These are phyloP conservation scores for Pythium aphanidermatum DNA, from an alignment of 352 stramenopile species.

Conservation along the genomic window DNA sequence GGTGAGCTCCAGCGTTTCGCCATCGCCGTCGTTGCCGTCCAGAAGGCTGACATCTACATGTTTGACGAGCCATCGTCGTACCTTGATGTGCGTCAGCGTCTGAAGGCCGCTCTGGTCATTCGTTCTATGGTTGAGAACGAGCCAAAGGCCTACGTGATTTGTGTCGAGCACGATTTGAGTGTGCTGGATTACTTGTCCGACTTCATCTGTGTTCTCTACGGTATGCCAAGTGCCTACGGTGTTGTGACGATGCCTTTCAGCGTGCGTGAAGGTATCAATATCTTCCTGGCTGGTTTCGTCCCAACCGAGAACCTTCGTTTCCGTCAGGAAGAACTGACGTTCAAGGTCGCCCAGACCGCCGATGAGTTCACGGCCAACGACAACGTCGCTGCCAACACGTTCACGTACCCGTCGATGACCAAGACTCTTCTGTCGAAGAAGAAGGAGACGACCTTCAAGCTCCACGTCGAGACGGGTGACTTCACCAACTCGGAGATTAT, in stretches of 20 bases:
- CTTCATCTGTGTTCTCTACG: slow-evolving; percentile 99
- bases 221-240: slow-evolving; percentile 96
- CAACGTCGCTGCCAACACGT: slow-evolving; percentile 85
- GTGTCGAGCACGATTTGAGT: slow-evolving; percentile 99
- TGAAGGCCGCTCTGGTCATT: slow-evolving; percentile 98
- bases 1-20: slow-evolving; percentile 99
- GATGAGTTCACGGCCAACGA: slow-evolving; percentile 86
- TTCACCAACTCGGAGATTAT: slow-evolving; percentile 99
- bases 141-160: slow-evolving; percentile 93
- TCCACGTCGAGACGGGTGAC: slow-evolving; percentile 96
- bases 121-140: slow-evolving; percentile 93
- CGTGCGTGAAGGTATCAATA: slow-evolving; percentile 99
- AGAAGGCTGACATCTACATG: slow-evolving; percentile 99
- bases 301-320: slow-evolving; percentile 99
- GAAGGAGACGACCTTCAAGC: slow-evolving; percentile 93
- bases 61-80: slow-evolving; percentile 99
- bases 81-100: slow-evolving; percentile 98
- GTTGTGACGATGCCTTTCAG: slow-evolving; percentile 99
- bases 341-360: slow-evolving; percentile 96
- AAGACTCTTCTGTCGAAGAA: slow-evolving; percentile 96
- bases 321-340: slow-evolving; percentile 97
- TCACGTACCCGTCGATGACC: slow-evolving; percentile 98
- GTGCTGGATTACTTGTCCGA: slow-evolving; percentile 99
- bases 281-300: slow-evolving; percentile 99
- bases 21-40: slow-evolving; percentile 94